Conservation (phyloP, 2,329 filamentous ascomycete species). For the Phoma sp. region DNA sequence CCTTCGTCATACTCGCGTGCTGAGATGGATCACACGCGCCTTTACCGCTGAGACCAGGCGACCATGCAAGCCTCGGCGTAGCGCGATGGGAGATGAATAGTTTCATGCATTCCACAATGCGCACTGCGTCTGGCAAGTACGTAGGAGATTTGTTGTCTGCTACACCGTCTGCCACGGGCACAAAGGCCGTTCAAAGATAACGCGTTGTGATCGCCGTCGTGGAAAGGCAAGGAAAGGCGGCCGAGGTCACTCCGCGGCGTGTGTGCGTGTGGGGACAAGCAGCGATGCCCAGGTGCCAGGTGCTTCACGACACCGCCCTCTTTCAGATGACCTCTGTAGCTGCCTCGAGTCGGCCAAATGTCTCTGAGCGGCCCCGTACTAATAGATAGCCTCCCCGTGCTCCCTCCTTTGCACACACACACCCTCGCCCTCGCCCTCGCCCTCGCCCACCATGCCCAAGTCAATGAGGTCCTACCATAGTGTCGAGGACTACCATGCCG, state of each 20-base stretch:
- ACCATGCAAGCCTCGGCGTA: slow-evolving; percentile 14
- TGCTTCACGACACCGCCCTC: slow-evolving; percentile 30
- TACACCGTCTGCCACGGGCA: not conserved
- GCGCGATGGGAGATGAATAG: not conserved
- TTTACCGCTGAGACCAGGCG: slow-evolving; percentile 13
- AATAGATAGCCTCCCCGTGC: slow-evolving; percentile 16
- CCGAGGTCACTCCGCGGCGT: slow-evolving; percentile 12
- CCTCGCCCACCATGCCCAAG: slow-evolving; percentile 41
- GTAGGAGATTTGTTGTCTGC: not conserved
- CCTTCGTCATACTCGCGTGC: slow-evolving; percentile 7
- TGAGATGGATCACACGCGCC: slow-evolving; percentile 14
- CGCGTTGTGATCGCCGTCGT: slow-evolving; percentile 9
- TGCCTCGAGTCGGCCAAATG: slow-evolving; percentile 14
- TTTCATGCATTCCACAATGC: not conserved
- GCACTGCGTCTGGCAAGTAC: not conserved
- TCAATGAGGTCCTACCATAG: slow-evolving; percentile 46
- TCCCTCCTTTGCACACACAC: slow-evolving; percentile 10
- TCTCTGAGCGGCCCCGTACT: slow-evolving; percentile 13
- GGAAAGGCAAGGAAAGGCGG: slow-evolving; percentile 6
- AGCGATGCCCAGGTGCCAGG: slow-evolving; percentile 23
- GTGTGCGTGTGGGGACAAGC: slow-evolving; percentile 23
- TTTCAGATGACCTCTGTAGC: slow-evolving; percentile 34
- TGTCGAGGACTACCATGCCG: slow-evolving; percentile 42
- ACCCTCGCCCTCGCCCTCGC: not conserved
- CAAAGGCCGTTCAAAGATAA: slow-evolving; percentile 1